Conservation (phyloP, 805 yeast species). For the Candida golubevii region DNA sequence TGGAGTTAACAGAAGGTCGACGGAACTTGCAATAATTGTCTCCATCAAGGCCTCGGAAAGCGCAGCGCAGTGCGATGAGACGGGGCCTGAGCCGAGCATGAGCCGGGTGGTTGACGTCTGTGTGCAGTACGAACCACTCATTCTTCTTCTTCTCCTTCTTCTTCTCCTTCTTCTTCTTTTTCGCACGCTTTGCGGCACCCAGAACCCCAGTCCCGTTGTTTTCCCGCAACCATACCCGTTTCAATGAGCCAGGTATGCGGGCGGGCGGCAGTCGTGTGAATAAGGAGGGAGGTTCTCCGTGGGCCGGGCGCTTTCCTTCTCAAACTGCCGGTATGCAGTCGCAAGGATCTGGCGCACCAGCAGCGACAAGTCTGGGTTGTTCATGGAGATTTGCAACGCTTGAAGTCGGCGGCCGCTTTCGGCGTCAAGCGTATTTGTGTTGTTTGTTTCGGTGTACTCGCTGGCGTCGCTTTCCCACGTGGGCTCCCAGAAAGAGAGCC, state of each 20-base stretch:
- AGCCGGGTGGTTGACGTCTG: too few relatives aligned
- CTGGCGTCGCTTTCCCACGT: slow-evolving; percentile 3
- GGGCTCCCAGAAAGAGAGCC: slow-evolving; percentile 4
- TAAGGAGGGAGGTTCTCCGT: slow-evolving; percentile 14
- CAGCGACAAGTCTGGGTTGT: slow-evolving; percentile 11
- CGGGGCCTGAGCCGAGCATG: too few relatives aligned
- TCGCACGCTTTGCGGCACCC: too few relatives aligned
- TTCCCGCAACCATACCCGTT: background rate
- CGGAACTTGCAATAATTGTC: too few relatives aligned
- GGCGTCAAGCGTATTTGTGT: slow-evolving; percentile 10
- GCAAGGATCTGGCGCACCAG: slow-evolving; percentile 11
- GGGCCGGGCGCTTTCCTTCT: slow-evolving; percentile 10
- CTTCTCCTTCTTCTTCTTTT: too few relatives aligned
- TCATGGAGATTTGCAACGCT: slow-evolving; percentile 12
- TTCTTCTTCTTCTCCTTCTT: too few relatives aligned
- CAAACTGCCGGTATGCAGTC: slow-evolving; percentile 12
- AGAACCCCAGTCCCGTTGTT: too few relatives aligned
- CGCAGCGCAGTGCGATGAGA: too few relatives aligned
- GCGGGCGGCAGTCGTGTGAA: slow-evolving; percentile 13
- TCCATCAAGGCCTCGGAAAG: too few relatives aligned
- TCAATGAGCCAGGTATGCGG: slow-evolving; percentile 6
- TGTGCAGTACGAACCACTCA: too few relatives aligned
- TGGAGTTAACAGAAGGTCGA: too few relatives aligned
- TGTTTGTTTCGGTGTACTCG: slow-evolving; percentile 4
- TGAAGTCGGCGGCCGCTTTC: slow-evolving; percentile 14